Conservation (phyloP, 2,329 filamentous ascomycete species). For the Neodidymelliopsis sp. region DNA sequence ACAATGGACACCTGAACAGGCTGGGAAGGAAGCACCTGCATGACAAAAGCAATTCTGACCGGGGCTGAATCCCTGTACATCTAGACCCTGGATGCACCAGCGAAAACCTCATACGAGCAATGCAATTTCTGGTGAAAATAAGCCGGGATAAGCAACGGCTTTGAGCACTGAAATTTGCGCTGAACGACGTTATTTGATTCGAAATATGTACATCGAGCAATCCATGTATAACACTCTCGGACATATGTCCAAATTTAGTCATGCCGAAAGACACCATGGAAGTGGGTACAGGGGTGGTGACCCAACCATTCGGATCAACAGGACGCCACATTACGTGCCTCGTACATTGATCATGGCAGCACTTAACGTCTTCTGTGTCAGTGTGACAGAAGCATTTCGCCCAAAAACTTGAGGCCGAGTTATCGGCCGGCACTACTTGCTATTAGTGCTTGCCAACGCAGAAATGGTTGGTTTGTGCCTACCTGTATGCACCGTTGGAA, state of each 20-base stretch:
- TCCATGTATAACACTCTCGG: neutral
- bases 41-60: conserved; percentile 11
- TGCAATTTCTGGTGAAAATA: neutral
- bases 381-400: neutral
- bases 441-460: conserved; percentile 8
- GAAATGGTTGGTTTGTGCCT: conserved; percentile 1
- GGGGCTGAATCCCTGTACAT: neutral
- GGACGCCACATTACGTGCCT: conserved; percentile 7
- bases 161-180: neutral
- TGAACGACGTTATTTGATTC: neutral
- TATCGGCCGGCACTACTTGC: conserved; percentile 7
- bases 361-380: neutral
- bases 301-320: conserved; percentile 7
- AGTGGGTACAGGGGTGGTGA: neutral
- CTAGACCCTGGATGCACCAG: neutral
- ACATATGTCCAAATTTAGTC: conserved; percentile 21
- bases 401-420: neutral
- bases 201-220: conserved; percentile 10
- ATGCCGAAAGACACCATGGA: neutral
- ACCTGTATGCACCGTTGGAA: conserved; percentile 16
- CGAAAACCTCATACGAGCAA: neutral
- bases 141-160: neutral
- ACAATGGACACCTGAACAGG: conserved; percentile 1
- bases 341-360: neutral
- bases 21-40: conserved; percentile 9